Percentiles rank a stretch among this genome's conserved stretches.
phyloP scores from a whole-genome alignment of 768 basidiomycete species.

The Amanita pallidorosea region DNA sequence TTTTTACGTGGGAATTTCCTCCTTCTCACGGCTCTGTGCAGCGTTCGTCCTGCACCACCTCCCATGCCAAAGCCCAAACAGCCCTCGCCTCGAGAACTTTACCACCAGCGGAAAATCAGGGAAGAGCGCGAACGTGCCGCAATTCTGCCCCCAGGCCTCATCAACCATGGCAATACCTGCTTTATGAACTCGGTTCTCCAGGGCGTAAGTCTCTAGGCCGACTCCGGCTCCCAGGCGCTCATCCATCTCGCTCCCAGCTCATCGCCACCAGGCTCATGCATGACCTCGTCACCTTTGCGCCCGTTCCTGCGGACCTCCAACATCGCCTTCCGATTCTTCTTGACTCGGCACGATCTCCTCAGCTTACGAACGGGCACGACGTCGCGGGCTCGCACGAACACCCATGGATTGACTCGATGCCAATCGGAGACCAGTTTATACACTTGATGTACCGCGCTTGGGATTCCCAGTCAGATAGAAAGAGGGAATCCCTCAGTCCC shows the following conservation, averaged over 20 bases:
- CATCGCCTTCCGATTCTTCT: constrained; percentile 26
- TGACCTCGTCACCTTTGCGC: constrained; percentile 44
- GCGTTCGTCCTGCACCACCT: too few relatives aligned
- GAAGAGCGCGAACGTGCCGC: constrained; percentile 55
- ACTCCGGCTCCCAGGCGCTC: neutral
- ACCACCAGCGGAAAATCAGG: constrained; percentile 42
- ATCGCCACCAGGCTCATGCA: constrained; percentile 59
- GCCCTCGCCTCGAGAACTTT: constrained; percentile 52
- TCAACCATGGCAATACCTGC: constrained; percentile 85
- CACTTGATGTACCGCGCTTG: constrained; percentile 51
- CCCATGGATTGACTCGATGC: constrained; percentile 48
- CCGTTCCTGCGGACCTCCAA: constrained; percentile 32
- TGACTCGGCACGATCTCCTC: constrained; percentile 46
- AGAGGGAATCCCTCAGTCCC: constrained; percentile 49
- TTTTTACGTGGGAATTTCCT: too few relatives aligned
- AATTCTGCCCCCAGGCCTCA: constrained; percentile 59
- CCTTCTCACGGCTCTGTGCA: too few relatives aligned
- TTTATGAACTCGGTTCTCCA: constrained; percentile 96
- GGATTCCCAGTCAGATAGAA: constrained; percentile 42
- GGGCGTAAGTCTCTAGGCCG: constrained; percentile 42
- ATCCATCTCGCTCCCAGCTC: neutral
- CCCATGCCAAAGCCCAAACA: constrained; percentile 45
- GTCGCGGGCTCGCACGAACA: constrained; percentile 40
- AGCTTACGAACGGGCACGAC: constrained; percentile 57
- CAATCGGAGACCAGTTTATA: constrained; percentile 61